Evolutionary conservation across 345 rosid genomes (phyloP).

Genomic region (Tarenaya hassleriana): DNA sequence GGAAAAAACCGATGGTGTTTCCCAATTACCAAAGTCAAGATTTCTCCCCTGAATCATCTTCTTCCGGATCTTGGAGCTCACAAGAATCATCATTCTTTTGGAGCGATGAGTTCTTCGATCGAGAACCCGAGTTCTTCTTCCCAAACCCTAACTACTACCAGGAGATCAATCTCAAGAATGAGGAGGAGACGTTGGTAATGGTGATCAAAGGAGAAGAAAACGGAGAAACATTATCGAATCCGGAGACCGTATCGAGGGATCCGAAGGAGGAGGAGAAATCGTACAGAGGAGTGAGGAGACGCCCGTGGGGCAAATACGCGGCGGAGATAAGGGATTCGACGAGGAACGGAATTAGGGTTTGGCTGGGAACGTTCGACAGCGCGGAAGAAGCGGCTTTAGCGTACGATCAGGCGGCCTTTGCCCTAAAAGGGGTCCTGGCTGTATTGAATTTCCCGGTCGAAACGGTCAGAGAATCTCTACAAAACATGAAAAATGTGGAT

Average conservation of each 20-base stretch:
- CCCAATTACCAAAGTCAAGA: constrained; percentile 18
- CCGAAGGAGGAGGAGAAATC: constrained; percentile 28
- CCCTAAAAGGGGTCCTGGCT: constrained; percentile 45
- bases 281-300: constrained; percentile 57
- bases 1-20: neutral
- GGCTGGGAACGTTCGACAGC: constrained; percentile 71
- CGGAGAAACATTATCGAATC: constrained; percentile 8
- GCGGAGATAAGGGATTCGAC: constrained; percentile 78
- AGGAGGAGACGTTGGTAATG: constrained; percentile 17
- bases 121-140: constrained; percentile 21
- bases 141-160: constrained; percentile 39
- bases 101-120: constrained; percentile 33
- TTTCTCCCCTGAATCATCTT: constrained; percentile 23
- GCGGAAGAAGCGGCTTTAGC: constrained; percentile 74
- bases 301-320: constrained; percentile 79
- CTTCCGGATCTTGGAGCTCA: constrained; percentile 33
- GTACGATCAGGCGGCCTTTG: constrained; percentile 73
- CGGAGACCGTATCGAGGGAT: constrained; percentile 25
- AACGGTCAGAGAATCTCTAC: constrained; percentile 41
- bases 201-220: constrained; percentile 24
- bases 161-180: constrained; percentile 33
- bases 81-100: constrained; percentile 39
- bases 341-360: constrained; percentile 53
- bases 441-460: constrained; percentile 52
- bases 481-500: constrained; percentile 36